Evolutionary conservation across 352 stramenopile species (phyloP), one percentile per base, ranked within the genome.

Genomic region (Pythium chondricola): DNA sequence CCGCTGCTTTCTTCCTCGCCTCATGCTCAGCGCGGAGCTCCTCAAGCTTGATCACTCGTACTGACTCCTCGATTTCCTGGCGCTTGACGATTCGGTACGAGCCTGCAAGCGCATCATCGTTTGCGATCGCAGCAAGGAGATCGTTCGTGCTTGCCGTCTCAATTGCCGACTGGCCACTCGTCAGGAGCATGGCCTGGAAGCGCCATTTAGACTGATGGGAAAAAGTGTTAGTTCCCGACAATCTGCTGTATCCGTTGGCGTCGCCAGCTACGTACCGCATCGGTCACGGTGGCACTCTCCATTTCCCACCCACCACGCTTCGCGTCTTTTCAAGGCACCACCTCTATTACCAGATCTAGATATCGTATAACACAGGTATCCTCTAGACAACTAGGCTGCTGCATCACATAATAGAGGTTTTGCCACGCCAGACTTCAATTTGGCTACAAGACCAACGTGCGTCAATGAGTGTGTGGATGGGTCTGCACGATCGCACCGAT

Each of bases 21-120:
- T 45, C 30, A 2, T 35, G 30, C 18, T 55, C 40, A 0, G 38
- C 45, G 7, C 33, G 29, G 4, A 62, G 18, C 11, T 58, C 45
- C 21, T 65, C 58, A 2, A 36, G 7, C 6, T 58, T 45, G 6
- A 51, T 52, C 17, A 25, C 33, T 6, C 56, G 67, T 11, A 58
- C 62, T 0, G 52, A 32, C 6, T 58, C 58, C 30, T 76, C 61
- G 25, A 87, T 42, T 24, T 83, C 61, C 4, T 16, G 30, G 6
- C 72, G 68, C 6, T 29, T 37, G 26, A 87, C 61, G 30, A 80
- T 50, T n/a, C 68, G 72, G 37, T 70, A 82, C 32, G 71, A 84
- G 24, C 48, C 65, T 22, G 43, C 40, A 8, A 82, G 56, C 31
- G 44, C 53, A 2, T 40, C 1, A 21, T 81, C 63, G 13, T 24